Evolutionary conservation across 805 yeast genomes (phyloP).

Genomic region (Pichia californica): DNA sequence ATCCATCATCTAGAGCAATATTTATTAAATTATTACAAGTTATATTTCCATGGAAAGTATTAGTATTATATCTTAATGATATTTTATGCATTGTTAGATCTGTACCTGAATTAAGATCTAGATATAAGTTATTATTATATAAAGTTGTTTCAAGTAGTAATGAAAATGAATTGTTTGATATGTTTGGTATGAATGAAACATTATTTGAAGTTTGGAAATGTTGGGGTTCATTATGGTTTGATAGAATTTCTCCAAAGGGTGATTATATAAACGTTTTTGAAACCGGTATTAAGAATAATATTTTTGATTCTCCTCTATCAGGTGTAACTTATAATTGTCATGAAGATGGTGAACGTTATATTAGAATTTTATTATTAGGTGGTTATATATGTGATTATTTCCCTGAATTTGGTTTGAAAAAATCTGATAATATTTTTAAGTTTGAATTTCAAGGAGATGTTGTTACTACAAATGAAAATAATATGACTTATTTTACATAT

Average conservation of each 20-base stretch:
- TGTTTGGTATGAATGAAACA: conserved; percentile 53
- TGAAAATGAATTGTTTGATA: conserved; percentile 37
- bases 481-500: conserved; percentile 16
- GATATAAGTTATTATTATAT: conserved; percentile 3
- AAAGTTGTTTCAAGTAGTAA: conserved; percentile 1
- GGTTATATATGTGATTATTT: conserved; percentile 44
- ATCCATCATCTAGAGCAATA: conserved; percentile 41
- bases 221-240: conserved; percentile 83
- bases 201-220: conserved; percentile 77
- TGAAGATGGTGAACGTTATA: conserved; percentile 45
- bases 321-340: conserved; percentile 48
- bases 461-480: conserved; percentile 12
- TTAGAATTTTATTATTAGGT: conserved; percentile 46
- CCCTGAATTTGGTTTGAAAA: conserved; percentile 46
- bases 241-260: conserved; percentile 45
- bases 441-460: conserved; percentile 17
- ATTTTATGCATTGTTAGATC: conserved; percentile 35
- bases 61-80: conserved; percentile 59
- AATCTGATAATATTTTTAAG: conserved; percentile 40
- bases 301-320: conserved; percentile 54
- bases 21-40: conserved; percentile 46
- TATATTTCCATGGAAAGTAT: conserved; percentile 62
- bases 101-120: conserved; percentile 17
- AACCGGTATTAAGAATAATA: conserved; percentile 52
- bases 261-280: conserved; percentile 43